phyloP scores from a whole-genome alignment of 2,329 filamentous ascomycete species.

The Chaetomium globosum region DNA sequence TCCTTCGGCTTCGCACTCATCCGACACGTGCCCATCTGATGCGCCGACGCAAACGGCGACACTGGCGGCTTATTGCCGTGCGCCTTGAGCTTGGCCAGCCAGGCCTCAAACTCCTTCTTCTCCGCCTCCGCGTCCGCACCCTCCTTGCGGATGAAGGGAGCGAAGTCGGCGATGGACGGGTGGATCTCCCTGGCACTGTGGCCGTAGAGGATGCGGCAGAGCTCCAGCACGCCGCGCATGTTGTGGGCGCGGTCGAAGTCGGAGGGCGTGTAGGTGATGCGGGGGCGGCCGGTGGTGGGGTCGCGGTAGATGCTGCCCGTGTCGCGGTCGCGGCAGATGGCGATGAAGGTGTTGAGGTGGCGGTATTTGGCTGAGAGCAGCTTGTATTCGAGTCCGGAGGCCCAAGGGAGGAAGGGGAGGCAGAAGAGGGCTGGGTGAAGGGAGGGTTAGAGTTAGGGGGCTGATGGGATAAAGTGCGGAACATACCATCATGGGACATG shows the following conservation, averaged over 20 bases:
- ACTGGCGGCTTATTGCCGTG: slow-evolving; percentile 56
- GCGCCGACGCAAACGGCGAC: slow-evolving; percentile 66
- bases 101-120: slow-evolving; percentile 56
- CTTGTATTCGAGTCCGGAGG: slow-evolving; percentile 71
- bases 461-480: neutral
- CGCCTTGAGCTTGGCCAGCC: slow-evolving; percentile 56
- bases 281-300: slow-evolving; percentile 63
- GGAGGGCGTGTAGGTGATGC: slow-evolving; percentile 71
- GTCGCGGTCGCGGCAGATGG: slow-evolving; percentile 74
- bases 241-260: slow-evolving; percentile 72
- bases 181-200: slow-evolving; percentile 81
- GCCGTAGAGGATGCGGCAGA: slow-evolving; percentile 76
- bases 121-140: slow-evolving; percentile 26
- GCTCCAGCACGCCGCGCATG: slow-evolving; percentile 69
- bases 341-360: slow-evolving; percentile 72
- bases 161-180: slow-evolving; percentile 62
- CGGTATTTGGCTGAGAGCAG: slow-evolving; percentile 67
- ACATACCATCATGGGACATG: slow-evolving; percentile 61
- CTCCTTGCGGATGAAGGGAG: slow-evolving; percentile 58
- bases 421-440: slow-evolving; percentile 61
- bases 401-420: slow-evolving; percentile 67
- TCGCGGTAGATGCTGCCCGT: slow-evolving; percentile 74
- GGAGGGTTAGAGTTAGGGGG: neutral
- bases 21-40: slow-evolving; percentile 78
- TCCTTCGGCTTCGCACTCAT: slow-evolving; percentile 61